Evolutionary conservation across 345 rosid genomes (phyloP), one percentile per base, ranked within the genome.

Genomic region (Populus simonii): DNA sequence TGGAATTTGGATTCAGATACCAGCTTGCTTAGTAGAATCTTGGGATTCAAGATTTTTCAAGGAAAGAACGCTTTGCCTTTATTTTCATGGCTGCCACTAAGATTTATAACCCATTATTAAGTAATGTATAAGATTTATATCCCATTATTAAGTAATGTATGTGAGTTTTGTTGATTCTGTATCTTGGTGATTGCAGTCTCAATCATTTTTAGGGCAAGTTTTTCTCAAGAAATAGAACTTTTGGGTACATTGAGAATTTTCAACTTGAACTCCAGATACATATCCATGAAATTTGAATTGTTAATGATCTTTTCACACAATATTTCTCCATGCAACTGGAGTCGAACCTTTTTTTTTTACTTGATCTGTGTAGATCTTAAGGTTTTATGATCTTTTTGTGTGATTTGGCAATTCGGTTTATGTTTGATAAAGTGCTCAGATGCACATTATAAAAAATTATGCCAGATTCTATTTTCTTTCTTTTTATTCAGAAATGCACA

Each of bases 291-390:
- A 59, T 59, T 57, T n/a, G 63, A 57, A 59, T 23, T 59, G 25
- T 23, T 59, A 59, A 59, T 18, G 43, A 55, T 68, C 31, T 79
- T 70, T 53, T 55, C 20, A 22, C 66, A 5, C 59, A 38, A 25
- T 16, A 73, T 33, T 51, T 39, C 22, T 41, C 23, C 27, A 39
- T n/a, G 51, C 36, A 59, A 74, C 23, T 43, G 62, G 22, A 33
- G 31, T 74, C 29, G 23, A 9, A 2, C 23, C 15, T 33, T 4
- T 4, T 33, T 55, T 78, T 72, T 67, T 33, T 27, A 76, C 25
- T 68, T 55, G 79, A 68, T 68, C 55, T 25, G 39, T 68, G 22
- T 63, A 71, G 75, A 77, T 71, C 76, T 20, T n/a, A 12, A 39
- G 62, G 62, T 68, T 76, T 76, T 66, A 76, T 69, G 17, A 57